A percentile compares a stretch with the other conserved stretches of the same genome.
Evolutionary conservation across 805 yeast species (phyloP).

Genomic region (Metschnikowia santaceciliae): DNA sequence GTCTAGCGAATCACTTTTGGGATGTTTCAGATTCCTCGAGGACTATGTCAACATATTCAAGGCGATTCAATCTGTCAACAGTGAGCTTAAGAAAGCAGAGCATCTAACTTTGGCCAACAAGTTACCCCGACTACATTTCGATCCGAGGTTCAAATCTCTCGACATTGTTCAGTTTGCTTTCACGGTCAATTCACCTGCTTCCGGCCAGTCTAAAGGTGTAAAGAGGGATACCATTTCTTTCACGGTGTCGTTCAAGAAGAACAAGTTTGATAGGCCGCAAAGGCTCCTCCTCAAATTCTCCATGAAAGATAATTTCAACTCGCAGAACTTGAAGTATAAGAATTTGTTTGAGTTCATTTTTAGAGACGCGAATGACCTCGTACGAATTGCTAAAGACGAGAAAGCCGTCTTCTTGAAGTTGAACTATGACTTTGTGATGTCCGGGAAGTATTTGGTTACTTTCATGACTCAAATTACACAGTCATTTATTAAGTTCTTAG

Average conservation of each 20-base stretch:
- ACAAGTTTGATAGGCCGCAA: conserved; percentile 26
- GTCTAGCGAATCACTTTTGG: conserved; percentile 21
- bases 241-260: conserved; percentile 24
- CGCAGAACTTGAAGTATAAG: conserved; percentile 35
- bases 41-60: conserved; percentile 29
- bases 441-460: conserved; percentile 23
- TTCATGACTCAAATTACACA: conserved; percentile 30
- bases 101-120: conserved; percentile 27
- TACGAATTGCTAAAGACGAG: conserved; percentile 4
- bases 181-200: conserved; percentile 24
- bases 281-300: conserved; percentile 26
- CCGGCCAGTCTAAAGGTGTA: conserved; percentile 29
- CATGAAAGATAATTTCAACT: conserved; percentile 35
- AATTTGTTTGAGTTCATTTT: conserved; percentile 31
- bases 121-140: conserved; percentile 28
- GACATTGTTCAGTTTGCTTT: conserved; percentile 31
- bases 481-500: conserved; percentile 1
- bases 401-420: conserved; percentile 26
- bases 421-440: conserved; percentile 37
- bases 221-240: conserved; percentile 31
- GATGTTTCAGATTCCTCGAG: conserved; percentile 32
- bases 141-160: conserved; percentile 27
- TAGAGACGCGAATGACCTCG: conserved; percentile 12
- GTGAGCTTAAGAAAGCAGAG: background rate
- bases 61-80: conserved; percentile 20